Evolutionary conservation across 108 stramenopile species (phyloP), one percentile per base, ranked within the genome.

Genomic region (Fragilariopsis cylindrus): DNA sequence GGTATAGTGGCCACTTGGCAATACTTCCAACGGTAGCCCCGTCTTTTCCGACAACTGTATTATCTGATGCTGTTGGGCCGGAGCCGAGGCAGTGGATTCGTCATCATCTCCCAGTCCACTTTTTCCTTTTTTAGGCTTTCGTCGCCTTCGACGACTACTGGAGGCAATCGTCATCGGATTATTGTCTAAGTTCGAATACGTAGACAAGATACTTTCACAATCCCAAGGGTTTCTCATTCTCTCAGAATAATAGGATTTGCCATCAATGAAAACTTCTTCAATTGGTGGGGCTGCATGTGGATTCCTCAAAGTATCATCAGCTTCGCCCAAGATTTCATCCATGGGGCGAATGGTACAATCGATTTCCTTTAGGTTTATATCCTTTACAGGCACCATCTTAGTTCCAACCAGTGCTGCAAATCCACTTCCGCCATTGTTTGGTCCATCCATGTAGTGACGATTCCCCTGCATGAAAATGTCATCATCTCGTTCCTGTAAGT

Each of bases 151-250:
- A 44, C 78, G 77, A 43, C 81, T 48, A 5, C 79, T 68, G 11
- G 82, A 74, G 18, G 79, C 85, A 66, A 99, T 94, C 3, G 93
- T 83, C 7, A 83, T 86, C 2, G 97, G 97, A 78, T 95, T 97
- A 83, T 99, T 98, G 75, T 98, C 98, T 65, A 97, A 72, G 81
- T 97, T 99, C n/a, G 94, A 93, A 75, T 95, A 96, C 48, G 98
- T 99, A 19, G 96, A 93, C 43, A 99, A 79, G 48, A 99, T 92
- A 68, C 92, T 91, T 74, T 97, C 97, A 69, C 98, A 99, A 80
- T 99, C 98, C 96, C 96, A 99, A n/a, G 90, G 95, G 70, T 95
- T 96, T 41, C 84, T 71, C 50, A 83, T 78, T 30, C 73, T 82
- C 46, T 83, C 84, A 4, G 90, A 82, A 73, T 86, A 96, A 76